Evolutionary conservation across 225 moss, liverwort and hornwort species (phyloP).

Genomic region (Polytrichum commune): DNA sequence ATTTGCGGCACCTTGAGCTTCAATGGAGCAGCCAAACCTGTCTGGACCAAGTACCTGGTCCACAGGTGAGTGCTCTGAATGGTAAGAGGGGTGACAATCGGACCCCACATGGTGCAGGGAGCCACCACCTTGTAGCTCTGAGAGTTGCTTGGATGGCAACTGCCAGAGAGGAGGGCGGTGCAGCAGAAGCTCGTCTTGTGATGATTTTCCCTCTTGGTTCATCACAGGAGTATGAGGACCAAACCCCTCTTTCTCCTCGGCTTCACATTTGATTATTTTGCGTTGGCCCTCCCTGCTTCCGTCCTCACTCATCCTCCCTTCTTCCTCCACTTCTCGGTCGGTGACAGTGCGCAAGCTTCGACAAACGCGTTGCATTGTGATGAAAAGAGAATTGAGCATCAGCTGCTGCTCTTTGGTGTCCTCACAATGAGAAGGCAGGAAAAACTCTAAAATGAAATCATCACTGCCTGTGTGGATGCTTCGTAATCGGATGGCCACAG

Average conservation of each 20-base stretch:
- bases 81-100: conserved; percentile 6
- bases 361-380: conserved; percentile 88
- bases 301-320: conserved; percentile 13
- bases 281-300: conserved; percentile 4
- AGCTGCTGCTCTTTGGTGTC: conserved; percentile 71
- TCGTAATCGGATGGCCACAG: conserved; percentile 83
- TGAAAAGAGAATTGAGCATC: conserved; percentile 72
- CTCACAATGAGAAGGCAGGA: conserved; percentile 64
- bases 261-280: conserved; percentile 24
- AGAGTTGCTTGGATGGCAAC: conserved; percentile 13
- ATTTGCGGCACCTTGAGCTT: conserved; percentile 44
- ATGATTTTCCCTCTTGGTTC: conserved; percentile 6
- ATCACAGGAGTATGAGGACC: conserved; percentile 8
- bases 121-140: neutral
- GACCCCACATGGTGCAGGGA: neutral
- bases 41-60: conserved; percentile 15
- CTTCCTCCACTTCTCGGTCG: conserved; percentile 70
- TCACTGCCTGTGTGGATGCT: conserved; percentile 73
- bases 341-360: conserved; percentile 79
- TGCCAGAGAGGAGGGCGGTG: conserved; percentile 14
- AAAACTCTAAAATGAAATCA: conserved; percentile 86
- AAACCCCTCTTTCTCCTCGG: conserved; percentile 19
- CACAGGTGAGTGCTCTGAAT: conserved; percentile 1
- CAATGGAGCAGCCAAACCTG: conserved; percentile 15
- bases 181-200: conserved; percentile 7